phyloP scores from a whole-genome alignment of 1,284 basidiomycete species.

The Rhodotorula sp. region DNA sequence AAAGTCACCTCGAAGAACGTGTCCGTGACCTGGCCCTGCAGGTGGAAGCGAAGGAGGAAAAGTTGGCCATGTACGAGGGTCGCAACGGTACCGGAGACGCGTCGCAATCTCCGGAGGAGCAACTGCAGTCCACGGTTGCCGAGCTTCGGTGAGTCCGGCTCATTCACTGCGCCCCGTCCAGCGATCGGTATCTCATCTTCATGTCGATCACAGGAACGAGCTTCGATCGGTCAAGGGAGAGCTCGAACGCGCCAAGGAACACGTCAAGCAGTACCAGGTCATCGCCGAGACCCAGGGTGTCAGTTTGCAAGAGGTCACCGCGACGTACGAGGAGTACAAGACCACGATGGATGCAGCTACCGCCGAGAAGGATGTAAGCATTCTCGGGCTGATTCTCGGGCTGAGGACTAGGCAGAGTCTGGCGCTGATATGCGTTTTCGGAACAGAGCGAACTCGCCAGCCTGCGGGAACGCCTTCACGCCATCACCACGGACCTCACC shows the following conservation, averaged over 20 bases:
- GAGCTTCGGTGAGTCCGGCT: conserved; percentile 65
- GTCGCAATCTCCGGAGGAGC: conserved; percentile 65
- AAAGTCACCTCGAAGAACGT: conserved; percentile 74
- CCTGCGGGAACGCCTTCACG: conserved; percentile 63
- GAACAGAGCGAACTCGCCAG: conserved; percentile 65
- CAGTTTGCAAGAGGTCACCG: conserved; percentile 67
- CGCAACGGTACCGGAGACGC: conserved; percentile 53
- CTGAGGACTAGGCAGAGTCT: background rate
- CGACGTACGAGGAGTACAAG: conserved; percentile 76
- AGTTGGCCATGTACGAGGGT: conserved; percentile 81
- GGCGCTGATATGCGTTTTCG: background rate
- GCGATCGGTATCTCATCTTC: background rate
- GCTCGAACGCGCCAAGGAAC: conserved; percentile 64
- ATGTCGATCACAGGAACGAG: conserved; percentile 58
- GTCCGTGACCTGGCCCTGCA: conserved; percentile 69
- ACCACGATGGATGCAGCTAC: conserved; percentile 65
- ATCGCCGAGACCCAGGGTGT: conserved; percentile 78
- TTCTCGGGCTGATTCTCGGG: background rate
- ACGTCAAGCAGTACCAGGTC: conserved; percentile 78
- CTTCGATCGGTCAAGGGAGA: conserved; percentile 74
- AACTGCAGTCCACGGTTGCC: conserved; percentile 78
- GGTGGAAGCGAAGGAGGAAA: conserved; percentile 73
- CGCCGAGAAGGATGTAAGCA: conserved; percentile 63
- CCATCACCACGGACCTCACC: conserved; percentile 61
- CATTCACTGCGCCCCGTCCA: background rate